These are phyloP conservation scores for Penstemon barbatus DNA, from an alignment of 257 asterid species.

Conservation along the genomic window DNA sequence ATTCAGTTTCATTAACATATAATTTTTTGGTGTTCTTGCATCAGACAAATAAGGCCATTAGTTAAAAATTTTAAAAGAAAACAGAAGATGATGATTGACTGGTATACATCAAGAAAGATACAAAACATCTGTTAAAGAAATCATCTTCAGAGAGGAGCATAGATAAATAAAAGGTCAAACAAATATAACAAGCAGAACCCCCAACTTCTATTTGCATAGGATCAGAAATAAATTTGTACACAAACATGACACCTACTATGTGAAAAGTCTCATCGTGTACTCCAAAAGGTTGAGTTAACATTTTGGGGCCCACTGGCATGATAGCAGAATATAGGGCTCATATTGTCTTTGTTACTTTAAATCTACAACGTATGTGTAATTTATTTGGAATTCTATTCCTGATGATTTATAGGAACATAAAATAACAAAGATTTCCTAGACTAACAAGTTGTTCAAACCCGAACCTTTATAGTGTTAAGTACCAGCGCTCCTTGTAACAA, in stretches of 20 bases:
- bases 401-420: slow-evolving; percentile 16
- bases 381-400: slow-evolving; percentile 11
- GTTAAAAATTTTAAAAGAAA: background rate
- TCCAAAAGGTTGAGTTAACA: slow-evolving; percentile 7
- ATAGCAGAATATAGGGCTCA: slow-evolving; percentile 9
- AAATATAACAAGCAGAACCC: background rate
- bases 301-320: slow-evolving; percentile 5
- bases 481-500: slow-evolving; percentile 11
- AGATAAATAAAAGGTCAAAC: background rate
- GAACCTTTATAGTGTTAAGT: slow-evolving; percentile 2
- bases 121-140: background rate
- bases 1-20: slow-evolving; percentile 30
- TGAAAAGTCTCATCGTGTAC: background rate
- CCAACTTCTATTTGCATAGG: background rate
- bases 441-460: slow-evolving; percentile 3
- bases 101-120: slow-evolving; percentile 2
- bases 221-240: background rate
- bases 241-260: background rate
- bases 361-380: background rate
- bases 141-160: background rate
- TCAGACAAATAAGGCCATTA: slow-evolving; percentile 1
- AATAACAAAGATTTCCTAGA: slow-evolving; percentile 4
- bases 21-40: background rate
- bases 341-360: background rate
- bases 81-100: background rate